Base-by-base conservation (phyloP, 805 yeast species). In the Groenewaldozyma salmanticensis region DNA sequence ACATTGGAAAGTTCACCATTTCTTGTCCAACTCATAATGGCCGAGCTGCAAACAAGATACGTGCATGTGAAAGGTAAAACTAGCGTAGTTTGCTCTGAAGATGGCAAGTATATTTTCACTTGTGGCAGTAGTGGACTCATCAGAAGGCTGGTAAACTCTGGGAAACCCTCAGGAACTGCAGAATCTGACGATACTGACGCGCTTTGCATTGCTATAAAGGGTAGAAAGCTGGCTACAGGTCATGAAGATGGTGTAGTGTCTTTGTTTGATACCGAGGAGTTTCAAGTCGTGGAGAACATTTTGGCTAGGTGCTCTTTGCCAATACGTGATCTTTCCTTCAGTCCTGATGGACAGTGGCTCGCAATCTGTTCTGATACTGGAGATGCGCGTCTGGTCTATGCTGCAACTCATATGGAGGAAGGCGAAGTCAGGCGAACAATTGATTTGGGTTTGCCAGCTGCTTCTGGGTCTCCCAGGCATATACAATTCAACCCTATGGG, bases 391-490 rank as follows among this genome's bases (percentile, higher is more conserved):
- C 27, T 65, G 2, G 56, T 65, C n/a, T 47, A 51, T 27, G 42
- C 51, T 1, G 38, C 21, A 19, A 67, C 68, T 39, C 51, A 60
- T 5, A 52, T 66, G 4, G 57, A 62, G 37, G 58, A 65, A 21
- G 62, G 65, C 42, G 60, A 66, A 6, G 56, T 75, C 5, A 24
- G 13, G 13, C n/a, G n/a, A n/a, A n/a, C n/a, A n/a, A 11, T 38
- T 4, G n/a, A 4, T 6, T n/a, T 19, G 4, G 35, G 35, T n/a
- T 9, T 24, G 13, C 71, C 72, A 0, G 55, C 60, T 32, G 71
- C 68, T 46, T 63, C 68, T 42, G 57, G 66, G 6, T 69, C 68
- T 37, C 65, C 72, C 21, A 65, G 67, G 42, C 75, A 71, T 48
- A 62, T 74, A n/a, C 60, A 74, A 6, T 64, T 56, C 47, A 57